Percentiles rank a stretch among this genome's conserved stretches.
phyloP scores from a whole-genome alignment of 2,329 filamentous ascomycete species.

The Xenosphaeropsis pyriputrescens region DNA sequence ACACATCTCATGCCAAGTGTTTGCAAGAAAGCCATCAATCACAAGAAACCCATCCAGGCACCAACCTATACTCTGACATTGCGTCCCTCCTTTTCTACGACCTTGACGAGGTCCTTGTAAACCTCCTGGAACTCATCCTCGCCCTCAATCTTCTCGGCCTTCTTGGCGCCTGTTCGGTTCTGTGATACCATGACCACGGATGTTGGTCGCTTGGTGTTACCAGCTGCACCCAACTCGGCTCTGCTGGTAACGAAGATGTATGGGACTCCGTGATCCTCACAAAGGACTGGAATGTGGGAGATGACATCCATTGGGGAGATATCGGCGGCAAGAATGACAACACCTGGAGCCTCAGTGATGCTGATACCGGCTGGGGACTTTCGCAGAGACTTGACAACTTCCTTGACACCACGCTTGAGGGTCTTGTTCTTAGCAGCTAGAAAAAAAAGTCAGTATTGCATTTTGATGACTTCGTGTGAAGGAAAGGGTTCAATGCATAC shows the following conservation, averaged over 20 bases:
- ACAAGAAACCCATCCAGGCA: neutral
- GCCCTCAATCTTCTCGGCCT: constrained; percentile 26
- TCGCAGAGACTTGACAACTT: constrained; percentile 95
- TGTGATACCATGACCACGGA: constrained; percentile 84
- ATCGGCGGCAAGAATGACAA: constrained; percentile 90
- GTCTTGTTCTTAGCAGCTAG: constrained; percentile 88
- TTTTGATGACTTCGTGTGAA: neutral
- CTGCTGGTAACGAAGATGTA: constrained; percentile 92
- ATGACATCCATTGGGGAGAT: constrained; percentile 99
- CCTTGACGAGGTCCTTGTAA: constrained; percentile 51
- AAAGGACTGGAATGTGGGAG: constrained; percentile 91
- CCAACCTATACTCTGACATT: constrained; percentile 22
- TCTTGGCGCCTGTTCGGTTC: constrained; percentile 26
- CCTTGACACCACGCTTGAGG: constrained; percentile 95
- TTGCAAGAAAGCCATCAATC: neutral
- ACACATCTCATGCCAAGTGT: neutral
- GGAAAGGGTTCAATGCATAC: constrained; percentile 14
- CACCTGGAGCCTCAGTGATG: constrained; percentile 46
- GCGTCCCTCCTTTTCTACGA: constrained; percentile 48
- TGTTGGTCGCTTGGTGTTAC: constrained; percentile 89
- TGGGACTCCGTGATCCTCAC: constrained; percentile 94
- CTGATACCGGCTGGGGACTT: constrained; percentile 67
- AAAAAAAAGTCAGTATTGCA: constrained; percentile 1
- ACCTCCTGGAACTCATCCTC: constrained; percentile 46
- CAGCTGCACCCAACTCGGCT: constrained; percentile 85